These are phyloP conservation scores for Alternaria atra DNA, from an alignment of 2,329 filamentous ascomycete species.

Conservation along the genomic window DNA sequence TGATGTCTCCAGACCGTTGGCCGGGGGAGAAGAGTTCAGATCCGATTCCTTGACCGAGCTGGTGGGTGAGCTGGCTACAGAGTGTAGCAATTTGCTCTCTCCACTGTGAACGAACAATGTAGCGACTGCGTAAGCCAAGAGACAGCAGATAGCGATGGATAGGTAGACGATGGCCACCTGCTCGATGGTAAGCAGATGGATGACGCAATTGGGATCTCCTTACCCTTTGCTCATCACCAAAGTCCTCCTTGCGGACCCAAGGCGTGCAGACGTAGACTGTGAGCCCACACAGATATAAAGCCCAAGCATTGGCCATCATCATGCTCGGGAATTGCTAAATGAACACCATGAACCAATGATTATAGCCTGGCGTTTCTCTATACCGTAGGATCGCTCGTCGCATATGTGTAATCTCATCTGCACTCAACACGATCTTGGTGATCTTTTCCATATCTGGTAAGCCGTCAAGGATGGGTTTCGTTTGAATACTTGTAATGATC, in stretches of 20 bases:
- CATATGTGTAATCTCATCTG: too few relatives aligned
- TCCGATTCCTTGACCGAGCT: neutral
- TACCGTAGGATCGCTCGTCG: too few relatives aligned
- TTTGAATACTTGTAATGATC: neutral
- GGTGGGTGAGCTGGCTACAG: neutral
- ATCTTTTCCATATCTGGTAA: neutral
- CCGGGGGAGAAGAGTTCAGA: neutral
- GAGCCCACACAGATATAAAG: too few relatives aligned
- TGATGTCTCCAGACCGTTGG: neutral
- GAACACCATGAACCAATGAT: too few relatives aligned
- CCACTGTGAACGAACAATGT: neutral
- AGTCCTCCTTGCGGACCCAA: too few relatives aligned
- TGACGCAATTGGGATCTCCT: neutral
- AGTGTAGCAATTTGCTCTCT: neutral
- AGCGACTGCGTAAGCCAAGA: too few relatives aligned
- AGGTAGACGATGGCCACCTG: neutral
- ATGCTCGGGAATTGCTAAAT: too few relatives aligned
- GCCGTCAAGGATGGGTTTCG: neutral
- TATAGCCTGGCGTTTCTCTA: too few relatives aligned
- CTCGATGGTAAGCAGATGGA: neutral
- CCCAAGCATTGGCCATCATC: too few relatives aligned
- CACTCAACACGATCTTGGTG: too few relatives aligned
- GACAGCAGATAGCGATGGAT: too few relatives aligned
- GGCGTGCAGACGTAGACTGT: too few relatives aligned
- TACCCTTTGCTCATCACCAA: neutral